Base-by-base conservation (phyloP, 805 yeast genomes). In the Wickerhamiella allomyrinae region DNA sequence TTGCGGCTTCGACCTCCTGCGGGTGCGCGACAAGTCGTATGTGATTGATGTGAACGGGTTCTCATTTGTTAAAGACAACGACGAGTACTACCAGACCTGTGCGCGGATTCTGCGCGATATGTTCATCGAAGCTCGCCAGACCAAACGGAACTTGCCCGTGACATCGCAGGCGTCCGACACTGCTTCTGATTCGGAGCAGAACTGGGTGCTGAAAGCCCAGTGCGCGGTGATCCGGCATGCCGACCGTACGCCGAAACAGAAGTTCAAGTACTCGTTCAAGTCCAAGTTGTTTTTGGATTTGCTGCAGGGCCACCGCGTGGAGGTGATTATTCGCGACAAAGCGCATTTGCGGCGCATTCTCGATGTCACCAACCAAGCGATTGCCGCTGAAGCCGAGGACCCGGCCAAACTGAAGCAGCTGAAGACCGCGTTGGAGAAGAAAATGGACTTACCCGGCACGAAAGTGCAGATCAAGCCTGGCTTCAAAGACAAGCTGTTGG, bases 11-110 rank as follows among this genome's bases (percentile, higher is more conserved):
- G 99, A 91, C 59, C 67, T 91, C 39, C 68, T 91, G 44, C 73
- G 99, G 53, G 96, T 87, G 2, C 72, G 80, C 48, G 95, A 95
- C 11, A 69, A 75, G 52, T 79, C 93, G 46, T 91, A 74, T 58
- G 98, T 91, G 29, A 91, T 91, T 59, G 99, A 91, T 61, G 99
- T 91, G 29, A 91, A 91, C 58, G 99, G 99, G 1, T 91, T 91
- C 57, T 86, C 96, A 0, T 91, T 91, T 63, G 99, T 91, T 25
- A 91, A 91, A 58, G 97, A 91, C 59, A 91, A 85, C 55, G 68
- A 67, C 45, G 76, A 71, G 1, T 91, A 91, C 63, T 91, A 91
- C 59, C 94, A 86, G 58, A 69, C 74, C 19, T 79, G 91, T 62
- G 75, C 96, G 0, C 65, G 69, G 37, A 87, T 89, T 27, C 63